Evolutionary conservation across 2,329 filamentous ascomycete genomes (phyloP), one percentile per base, ranked within the genome.

Genomic region (Aspergillus sp.): DNA sequence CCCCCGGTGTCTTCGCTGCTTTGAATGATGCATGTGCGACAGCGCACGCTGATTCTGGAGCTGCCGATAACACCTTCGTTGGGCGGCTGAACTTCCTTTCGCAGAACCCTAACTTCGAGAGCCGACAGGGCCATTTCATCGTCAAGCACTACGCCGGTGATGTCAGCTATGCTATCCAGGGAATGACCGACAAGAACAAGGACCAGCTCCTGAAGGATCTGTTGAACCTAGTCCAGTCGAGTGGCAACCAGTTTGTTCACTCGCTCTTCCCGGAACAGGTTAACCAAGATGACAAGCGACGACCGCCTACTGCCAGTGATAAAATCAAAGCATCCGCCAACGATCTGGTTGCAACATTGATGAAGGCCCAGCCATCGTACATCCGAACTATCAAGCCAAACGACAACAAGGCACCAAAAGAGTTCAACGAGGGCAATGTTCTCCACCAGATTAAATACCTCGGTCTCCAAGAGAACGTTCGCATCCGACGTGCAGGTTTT

Each of bases 161-260:
- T 76, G 95, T 99, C 65, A 88, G 87, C 64, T 99, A 99, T 75
- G 90, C 90, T 2, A 89, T 98, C 3, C 91, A 96, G 56, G 95
- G 95, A 59, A 99, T 99, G 81, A 99, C 95, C 1, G 95, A 99
- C 75, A 99, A 99, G 84, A 99, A 98, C 82, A 99, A 98, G 82
- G 95, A 99, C 71, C 91, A 96, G 75, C 82, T 99, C 45, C 81
- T 98, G 58, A 99, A 99, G 80, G 95, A 96, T 66, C 80, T 99
- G 43, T 83, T 98, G 52, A 93, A 91, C 70, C 82, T 99, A 39
- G 90, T 96, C 69, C 88, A 89, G 61, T 86, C 86, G 64, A 97
- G 92, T 70, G 84, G 86, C 57, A 98, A 98, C 76, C 77, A 80
- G 17, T 99, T 98, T 67, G 80, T 98, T 9, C 93, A 96, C 70